Evolutionary conservation across 495 filamentous ascomycete genomes (phyloP), one percentile per base, ranked within the genome.

Genomic region (Rusavskia elegans): DNA sequence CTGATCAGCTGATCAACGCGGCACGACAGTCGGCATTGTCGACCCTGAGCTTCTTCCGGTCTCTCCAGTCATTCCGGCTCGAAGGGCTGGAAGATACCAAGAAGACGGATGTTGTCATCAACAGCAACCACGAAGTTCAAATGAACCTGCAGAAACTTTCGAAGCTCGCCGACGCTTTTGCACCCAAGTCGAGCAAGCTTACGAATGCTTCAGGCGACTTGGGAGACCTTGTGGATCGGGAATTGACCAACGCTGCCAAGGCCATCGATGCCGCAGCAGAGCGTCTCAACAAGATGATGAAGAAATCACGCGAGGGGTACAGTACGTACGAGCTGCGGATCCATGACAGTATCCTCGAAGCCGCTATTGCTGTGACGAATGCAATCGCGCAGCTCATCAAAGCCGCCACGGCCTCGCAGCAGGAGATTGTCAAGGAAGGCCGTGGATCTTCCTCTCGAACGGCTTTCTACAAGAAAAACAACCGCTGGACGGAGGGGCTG

Each of bases 381-480:
- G 92, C 92, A 17, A 96, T 98, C 57, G 86, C 88, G 0, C 86
- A 89, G 64, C 77, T 98, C 48, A 95, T 98, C 76, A 90, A 92
- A 68, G 93, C 92, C 7, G 92, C 92, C 54, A 96, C 93, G 2
- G 81, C 77, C 36, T 89, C 88, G 2, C 92, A 98, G 63, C 83
- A 95, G 63, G 92, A 98, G 67, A 98, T 98, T 61, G 92, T 98
- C n/a, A 81, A 87, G 42, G 86, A 95, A 62, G 92, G 92, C 16
- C 82, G 87, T 13, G 92, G 92, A 50, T 84, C 80, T 51, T 85
- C 87, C 37, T 92, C 88, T 38, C 76, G 80, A 23, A 89, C 90
- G n/a, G 87, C 88, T 36, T 98, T 97, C 73, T 98, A 98, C 81
- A 98, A 98, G 77, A 95, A 95, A 71, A 93, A 96, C 74, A 87